Base-by-base conservation (phyloP, 73 alveolate species). In the Uronychia setigera region DNA sequence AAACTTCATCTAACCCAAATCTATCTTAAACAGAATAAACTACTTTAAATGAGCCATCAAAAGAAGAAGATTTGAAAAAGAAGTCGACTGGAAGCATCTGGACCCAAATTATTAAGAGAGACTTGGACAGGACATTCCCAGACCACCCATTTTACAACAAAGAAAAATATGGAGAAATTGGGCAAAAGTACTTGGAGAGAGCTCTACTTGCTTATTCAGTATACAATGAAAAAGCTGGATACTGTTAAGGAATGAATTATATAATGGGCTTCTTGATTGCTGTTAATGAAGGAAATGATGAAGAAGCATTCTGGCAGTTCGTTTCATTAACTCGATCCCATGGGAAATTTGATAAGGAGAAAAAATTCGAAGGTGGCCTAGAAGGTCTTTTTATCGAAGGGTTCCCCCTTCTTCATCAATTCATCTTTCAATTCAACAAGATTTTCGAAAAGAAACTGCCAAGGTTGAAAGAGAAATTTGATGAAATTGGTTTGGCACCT, bases 41-140 rank as follows among this genome's bases (percentile, higher is more conserved):
- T n/a, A n/a, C n/a, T n/a, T n/a, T n/a, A n/a, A n/a, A n/a, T n/a
- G n/a, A n/a, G n/a, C n/a, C n/a, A n/a, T n/a, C n/a, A n/a, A n/a
- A n/a, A n/a, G n/a, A n/a, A n/a, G n/a, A n/a, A n/a, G n/a, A n/a
- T n/a, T n/a, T n/a, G n/a, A n/a, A n/a, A n/a, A n/a, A n/a, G n/a
- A n/a, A n/a, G n/a, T n/a, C n/a, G n/a, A n/a, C n/a, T n/a, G n/a
- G n/a, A n/a, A n/a, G 19, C 67, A 5, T 19, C 19, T 46, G 67
- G 67, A 19, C 19, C n/a, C n/a, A 59, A 27, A 80, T 81, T 29
- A 92, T 92, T 19, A 77, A 57, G 60, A 86, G 76, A 32, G 97
- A 92, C 60, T 75, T 92, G 26, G 89, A 92, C 35, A 46, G 97
- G 60, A 92, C 97, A 0, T 92, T 92, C 82, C 97, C 97, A 30